A percentile compares a stretch with the other conserved stretches of the same genome.
Conservation (phyloP, 176 grass and related monocot species). For the Themeda triandra region DNA sequence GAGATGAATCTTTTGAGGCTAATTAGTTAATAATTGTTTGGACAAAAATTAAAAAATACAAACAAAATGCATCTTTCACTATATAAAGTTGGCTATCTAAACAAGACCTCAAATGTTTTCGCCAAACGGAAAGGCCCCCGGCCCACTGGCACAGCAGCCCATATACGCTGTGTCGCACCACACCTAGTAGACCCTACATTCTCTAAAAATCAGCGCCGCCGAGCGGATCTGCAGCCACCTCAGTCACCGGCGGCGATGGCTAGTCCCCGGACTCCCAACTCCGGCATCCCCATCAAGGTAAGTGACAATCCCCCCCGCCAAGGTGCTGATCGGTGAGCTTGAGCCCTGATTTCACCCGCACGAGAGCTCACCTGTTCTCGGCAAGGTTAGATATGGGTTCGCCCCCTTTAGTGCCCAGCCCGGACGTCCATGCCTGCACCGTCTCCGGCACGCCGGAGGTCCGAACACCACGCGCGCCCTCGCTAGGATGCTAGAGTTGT, state of each 20-base stretch:
- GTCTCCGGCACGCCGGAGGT: not conserved
- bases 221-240: conserved; percentile 33
- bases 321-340: not conserved
- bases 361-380: not conserved
- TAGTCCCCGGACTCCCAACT: conserved; percentile 27
- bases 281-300: conserved; percentile 42
- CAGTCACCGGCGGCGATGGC: conserved; percentile 29
- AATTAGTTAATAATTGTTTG: too few species aligned
- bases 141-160: too few species aligned
- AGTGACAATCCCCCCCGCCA: not conserved
- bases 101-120: too few species aligned
- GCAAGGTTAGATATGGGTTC: not conserved
- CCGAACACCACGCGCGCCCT: not conserved
- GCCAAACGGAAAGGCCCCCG: too few species aligned
- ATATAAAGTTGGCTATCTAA: too few species aligned
- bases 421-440: not conserved
- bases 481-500: not conserved
- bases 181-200: too few species aligned
- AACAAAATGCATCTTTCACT: too few species aligned
- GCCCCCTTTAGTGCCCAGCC: not conserved
- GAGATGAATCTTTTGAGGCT: too few species aligned
- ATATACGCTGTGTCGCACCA: too few species aligned
- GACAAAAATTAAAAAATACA: too few species aligned
- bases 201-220: not conserved
- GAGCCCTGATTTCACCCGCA: not conserved